Percentiles rank a stretch among this genome's conserved stretches.
phyloP scores from a whole-genome alignment of 305 asterid species.

The Fraxinus platypoda region DNA sequence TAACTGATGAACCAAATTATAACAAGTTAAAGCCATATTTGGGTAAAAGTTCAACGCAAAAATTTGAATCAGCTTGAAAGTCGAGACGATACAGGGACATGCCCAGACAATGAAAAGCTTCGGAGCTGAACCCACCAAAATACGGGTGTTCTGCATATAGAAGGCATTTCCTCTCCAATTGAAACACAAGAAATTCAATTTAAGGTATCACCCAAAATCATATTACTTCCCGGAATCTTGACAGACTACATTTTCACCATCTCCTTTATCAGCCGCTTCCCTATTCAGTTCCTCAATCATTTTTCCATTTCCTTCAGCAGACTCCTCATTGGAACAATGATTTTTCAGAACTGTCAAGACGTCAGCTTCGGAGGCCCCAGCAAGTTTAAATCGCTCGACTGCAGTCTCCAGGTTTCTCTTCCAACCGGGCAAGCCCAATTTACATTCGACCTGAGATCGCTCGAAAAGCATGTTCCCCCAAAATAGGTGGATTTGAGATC shows the following conservation, averaged over 20 bases:
- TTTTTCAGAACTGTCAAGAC: constrained; percentile 73
- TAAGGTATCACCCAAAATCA: neutral
- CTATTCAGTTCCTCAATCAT: constrained; percentile 27
- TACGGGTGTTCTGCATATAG: constrained; percentile 5
- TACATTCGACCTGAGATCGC: constrained; percentile 89
- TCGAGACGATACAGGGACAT: constrained; percentile 16
- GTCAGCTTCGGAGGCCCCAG: constrained; percentile 94
- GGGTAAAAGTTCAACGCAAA: constrained; percentile 23
- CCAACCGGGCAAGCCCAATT: constrained; percentile 71
- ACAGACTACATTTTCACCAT: constrained; percentile 16
- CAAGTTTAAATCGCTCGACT: constrained; percentile 82
- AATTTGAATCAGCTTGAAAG: constrained; percentile 29
- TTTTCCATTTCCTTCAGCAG: constrained; percentile 36
- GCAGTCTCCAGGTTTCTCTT: constrained; percentile 78
- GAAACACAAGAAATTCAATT: constrained; percentile 16
- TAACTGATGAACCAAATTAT: constrained; percentile 1
- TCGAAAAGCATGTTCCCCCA: constrained; percentile 99
- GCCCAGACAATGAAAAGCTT: constrained; percentile 15
- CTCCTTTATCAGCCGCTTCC: constrained; percentile 29
- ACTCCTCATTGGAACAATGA: constrained; percentile 71
- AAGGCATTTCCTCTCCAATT: neutral
- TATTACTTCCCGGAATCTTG: constrained; percentile 19
- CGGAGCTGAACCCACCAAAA: constrained; percentile 5
- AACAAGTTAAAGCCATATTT: constrained; percentile 1
- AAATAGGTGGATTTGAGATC: constrained; percentile 87